A percentile compares a stretch with the other conserved stretches of the same genome.
These are phyloP conservation scores for Punica granatum DNA, from an alignment of 345 rosid genomes.

Conservation along the genomic window DNA sequence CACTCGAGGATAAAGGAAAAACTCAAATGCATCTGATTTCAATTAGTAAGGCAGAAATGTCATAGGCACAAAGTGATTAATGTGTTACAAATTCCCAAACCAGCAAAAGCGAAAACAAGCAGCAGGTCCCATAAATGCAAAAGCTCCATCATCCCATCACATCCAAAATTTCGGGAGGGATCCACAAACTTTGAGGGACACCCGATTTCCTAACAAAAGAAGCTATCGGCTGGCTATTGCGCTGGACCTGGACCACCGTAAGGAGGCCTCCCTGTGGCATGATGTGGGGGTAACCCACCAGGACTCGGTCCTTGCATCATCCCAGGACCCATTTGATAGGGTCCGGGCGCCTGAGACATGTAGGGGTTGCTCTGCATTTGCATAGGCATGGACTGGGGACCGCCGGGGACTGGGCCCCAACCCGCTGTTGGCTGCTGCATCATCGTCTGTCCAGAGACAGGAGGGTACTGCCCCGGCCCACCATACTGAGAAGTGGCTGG, in stretches of 20 bases:
- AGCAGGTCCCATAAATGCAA: not conserved
- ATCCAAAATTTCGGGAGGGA: not conserved
- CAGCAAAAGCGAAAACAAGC: not conserved
- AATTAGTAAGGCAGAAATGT: no score
- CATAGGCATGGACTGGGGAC: conserved; percentile 43
- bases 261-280: conserved; percentile 28
- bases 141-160: not conserved
- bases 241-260: conserved; percentile 18
- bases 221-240: not conserved
- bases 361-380: conserved; percentile 53
- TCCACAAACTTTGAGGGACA: not conserved
- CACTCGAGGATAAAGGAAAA: no score
- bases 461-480: conserved; percentile 26
- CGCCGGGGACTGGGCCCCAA: conserved; percentile 48
- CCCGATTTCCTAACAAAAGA: not conserved
- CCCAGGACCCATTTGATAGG: conserved; percentile 46
- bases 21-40: no score
- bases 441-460: conserved; percentile 24
- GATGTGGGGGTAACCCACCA: conserved; percentile 22
- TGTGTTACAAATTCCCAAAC: not conserved
- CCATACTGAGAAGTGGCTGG: conserved; percentile 37
- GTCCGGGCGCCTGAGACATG: conserved; percentile 48
- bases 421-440: conserved; percentile 51
- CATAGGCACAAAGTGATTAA: no score
- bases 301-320: conserved; percentile 48